Percentiles rank a stretch among this genome's conserved stretches.
These are phyloP conservation scores for Picochlorum sp. DNA, from an alignment of 139 green algal species.

Conservation along the genomic window DNA sequence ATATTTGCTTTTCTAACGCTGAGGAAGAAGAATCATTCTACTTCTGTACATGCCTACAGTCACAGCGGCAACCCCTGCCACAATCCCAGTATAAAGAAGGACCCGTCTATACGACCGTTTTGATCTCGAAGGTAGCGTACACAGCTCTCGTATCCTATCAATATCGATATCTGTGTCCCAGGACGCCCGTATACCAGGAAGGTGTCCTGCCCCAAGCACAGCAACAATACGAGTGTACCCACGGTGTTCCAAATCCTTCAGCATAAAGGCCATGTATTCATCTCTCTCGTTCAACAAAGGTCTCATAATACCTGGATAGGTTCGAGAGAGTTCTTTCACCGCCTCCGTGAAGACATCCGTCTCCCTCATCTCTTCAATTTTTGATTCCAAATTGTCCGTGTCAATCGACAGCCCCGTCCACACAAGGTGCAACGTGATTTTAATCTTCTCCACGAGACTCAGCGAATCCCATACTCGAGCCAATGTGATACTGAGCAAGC, in stretches of 20 bases:
- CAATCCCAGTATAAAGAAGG: too few relatives aligned
- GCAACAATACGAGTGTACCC: conserved; percentile 21
- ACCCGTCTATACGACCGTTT: too few relatives aligned
- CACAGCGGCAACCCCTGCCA: too few relatives aligned
- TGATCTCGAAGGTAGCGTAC: neutral
- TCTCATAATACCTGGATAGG: conserved; percentile 32
- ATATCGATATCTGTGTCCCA: conserved; percentile 38
- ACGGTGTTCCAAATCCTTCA: conserved; percentile 13
- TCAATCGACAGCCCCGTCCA: conserved; percentile 31
- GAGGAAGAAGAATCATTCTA: too few relatives aligned
- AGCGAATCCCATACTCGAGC: conserved; percentile 41
- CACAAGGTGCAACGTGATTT: conserved; percentile 32
- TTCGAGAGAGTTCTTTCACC: conserved; percentile 37
- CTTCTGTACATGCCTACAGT: too few relatives aligned
- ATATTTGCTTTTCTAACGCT: too few relatives aligned
- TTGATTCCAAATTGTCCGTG: conserved; percentile 29
- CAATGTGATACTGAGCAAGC: conserved; percentile 37
- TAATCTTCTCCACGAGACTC: conserved; percentile 31
- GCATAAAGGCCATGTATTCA: conserved; percentile 31
- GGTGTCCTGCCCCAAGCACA: conserved; percentile 34
- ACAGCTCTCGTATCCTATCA: conserved; percentile 19
- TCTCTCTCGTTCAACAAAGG: conserved; percentile 40
- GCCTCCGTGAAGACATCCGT: conserved; percentile 33
- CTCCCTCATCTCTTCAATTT: conserved; percentile 41
- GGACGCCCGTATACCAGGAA: conserved; percentile 27